Evolutionary conservation across 2,329 filamentous ascomycete genomes (phyloP), one percentile per base, ranked within the genome.

Genomic region (Cadophora sp.): DNA sequence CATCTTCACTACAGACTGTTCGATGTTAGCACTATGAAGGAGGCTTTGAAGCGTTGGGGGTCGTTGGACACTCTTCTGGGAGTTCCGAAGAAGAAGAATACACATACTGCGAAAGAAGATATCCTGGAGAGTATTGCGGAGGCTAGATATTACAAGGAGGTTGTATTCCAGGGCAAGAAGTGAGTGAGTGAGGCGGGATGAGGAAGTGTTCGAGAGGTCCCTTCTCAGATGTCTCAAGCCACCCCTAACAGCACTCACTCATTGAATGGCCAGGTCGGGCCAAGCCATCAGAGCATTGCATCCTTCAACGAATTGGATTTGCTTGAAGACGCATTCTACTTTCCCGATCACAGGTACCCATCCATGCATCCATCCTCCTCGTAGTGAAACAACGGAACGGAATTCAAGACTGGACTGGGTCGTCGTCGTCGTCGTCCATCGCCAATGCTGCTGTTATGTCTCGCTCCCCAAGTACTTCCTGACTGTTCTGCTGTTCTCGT

Each of bases 121-220:
- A 97, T 99, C 67, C 80, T 97, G 69, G 96, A 99, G 83, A 98
- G 95, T 80, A 97, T 99, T 71, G 90, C 87, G 66, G 96, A 99
- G 83, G 95, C 95, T 65, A 88, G 83, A 75, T 97, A 92, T 78
- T 98, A 97, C 80, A 88, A 87, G 75, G 83, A 90, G 68, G 82
- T 82, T 22, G 86, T 97, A 65, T 97, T 97, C 78, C 74, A 58
- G 26, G 46, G 61, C 29, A 64, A 64, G 62, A 56, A 64, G 51
- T 64, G 37, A 64, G n/a, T n/a, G n/a, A n/a, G n/a, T n/a, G n/a
- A n/a, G n/a, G n/a, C n/a, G n/a, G 26, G 19, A 6, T 27, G n/a
- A 3, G 22, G n/a, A 31, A 34, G 29, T 24, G n/a, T 6, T 14
- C 16, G 24, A 31, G 5, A 16, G n/a, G 11, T 4, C 24, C 24